Conservation (phyloP, 352 stramenopile species). For the Phytophthora boehmeriae region DNA sequence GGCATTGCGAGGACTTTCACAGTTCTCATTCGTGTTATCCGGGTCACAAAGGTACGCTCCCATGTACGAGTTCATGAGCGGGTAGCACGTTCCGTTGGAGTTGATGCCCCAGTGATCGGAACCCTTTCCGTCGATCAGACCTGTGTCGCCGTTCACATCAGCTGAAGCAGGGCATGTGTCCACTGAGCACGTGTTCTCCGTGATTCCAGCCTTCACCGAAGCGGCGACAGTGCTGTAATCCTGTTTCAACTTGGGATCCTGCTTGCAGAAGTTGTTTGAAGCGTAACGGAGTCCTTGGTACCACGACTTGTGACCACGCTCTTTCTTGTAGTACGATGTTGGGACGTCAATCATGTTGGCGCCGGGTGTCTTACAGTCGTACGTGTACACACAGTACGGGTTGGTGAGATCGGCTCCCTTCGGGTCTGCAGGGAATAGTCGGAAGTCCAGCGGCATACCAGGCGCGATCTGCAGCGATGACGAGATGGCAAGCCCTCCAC, state of each 20-base stretch:
- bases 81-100: slow-evolving; percentile 48
- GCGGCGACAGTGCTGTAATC: slow-evolving; percentile 48
- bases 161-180: slow-evolving; percentile 52
- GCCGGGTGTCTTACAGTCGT: slow-evolving; percentile 49
- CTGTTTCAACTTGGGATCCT: slow-evolving; percentile 38
- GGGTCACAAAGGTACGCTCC: slow-evolving; percentile 56
- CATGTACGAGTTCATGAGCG: slow-evolving; percentile 56
- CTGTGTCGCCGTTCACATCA: slow-evolving; percentile 55
- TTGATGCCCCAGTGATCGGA: slow-evolving; percentile 60
- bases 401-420: slow-evolving; percentile 24
- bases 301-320: slow-evolving; percentile 59
- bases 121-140: slow-evolving; percentile 47
- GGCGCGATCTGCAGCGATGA: slow-evolving; percentile 90
- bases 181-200: slow-evolving; percentile 50
- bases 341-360: slow-evolving; percentile 58
- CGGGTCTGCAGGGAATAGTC: slow-evolving; percentile 52
- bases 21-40: slow-evolving; percentile 54
- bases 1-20: slow-evolving; percentile 46
- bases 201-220: slow-evolving; percentile 54
- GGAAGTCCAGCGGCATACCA: slow-evolving; percentile 64
- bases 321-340: slow-evolving; percentile 43
- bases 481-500: slow-evolving; percentile 79
- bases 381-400: slow-evolving; percentile 52
- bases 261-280: slow-evolving; percentile 56
- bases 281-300: slow-evolving; percentile 74